Conservation (phyloP, 2,329 filamentous ascomycete species). For the Pseudogymnoascus sp. region DNA sequence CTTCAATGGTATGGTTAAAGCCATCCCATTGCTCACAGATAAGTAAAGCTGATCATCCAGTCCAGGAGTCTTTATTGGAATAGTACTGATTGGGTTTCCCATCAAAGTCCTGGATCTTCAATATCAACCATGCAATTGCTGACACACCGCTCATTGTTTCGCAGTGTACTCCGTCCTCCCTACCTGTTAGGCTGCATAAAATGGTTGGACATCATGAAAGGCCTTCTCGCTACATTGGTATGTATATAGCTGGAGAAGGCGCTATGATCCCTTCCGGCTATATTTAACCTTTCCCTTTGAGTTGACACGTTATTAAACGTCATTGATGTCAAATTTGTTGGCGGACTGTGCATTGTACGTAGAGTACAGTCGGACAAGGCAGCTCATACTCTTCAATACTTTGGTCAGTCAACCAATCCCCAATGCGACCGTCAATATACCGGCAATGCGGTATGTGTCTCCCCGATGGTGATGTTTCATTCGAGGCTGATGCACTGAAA, state of each 20-base stretch:
- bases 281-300: neutral
- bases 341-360: neutral
- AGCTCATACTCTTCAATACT: neutral
- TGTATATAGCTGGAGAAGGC: neutral
- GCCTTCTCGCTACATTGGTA: neutral
- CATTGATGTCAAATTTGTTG: neutral
- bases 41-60: neutral
- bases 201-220: neutral
- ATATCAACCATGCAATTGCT: neutral
- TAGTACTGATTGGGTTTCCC: neutral
- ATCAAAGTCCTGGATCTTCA: neutral
- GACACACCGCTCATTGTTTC: neutral
- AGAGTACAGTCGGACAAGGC: neutral
- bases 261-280: neutral
- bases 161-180: neutral
- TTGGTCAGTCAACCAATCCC: neutral
- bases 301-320: neutral
- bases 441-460: neutral
- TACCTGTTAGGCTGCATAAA: neutral
- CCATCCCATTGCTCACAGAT: neutral
- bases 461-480: conserved; percentile 1
- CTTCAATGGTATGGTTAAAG: neutral
- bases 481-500: neutral
- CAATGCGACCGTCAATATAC: neutral
- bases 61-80: neutral